Base-by-base conservation (phyloP, 2,329 filamentous ascomycete species). In the Paraphoma sp. region DNA sequence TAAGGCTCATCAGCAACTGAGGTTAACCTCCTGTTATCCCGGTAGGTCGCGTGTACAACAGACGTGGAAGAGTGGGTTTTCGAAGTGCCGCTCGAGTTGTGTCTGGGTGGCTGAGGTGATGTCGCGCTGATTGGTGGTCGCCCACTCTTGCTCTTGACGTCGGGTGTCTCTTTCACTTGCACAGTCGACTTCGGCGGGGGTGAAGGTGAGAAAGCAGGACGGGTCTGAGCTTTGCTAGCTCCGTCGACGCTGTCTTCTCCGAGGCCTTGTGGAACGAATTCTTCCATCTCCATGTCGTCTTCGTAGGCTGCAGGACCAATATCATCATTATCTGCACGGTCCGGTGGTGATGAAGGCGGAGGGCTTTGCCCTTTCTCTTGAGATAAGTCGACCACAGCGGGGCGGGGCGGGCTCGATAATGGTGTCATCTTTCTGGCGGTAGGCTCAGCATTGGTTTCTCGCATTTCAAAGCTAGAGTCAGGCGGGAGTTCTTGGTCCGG, bases 161-260 rank as follows among this genome's bases (percentile, higher is more conserved):
- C 59, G 2, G 71, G 72, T 1, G 73, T 76, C 45, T 75, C 70
- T 36, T 69, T 65, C 0, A 75, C 72, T 17, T 69, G 70, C 1
- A 75, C 60, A 17, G 64, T 45, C 6, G 64, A 51, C 4, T 49
- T 53, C 18, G 51, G 42, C 0, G 29, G 53, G 6, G 52, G 18
- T 17, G 51, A 43, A 8, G 3, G 42, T 33, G 33, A 33, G 16
- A n/a, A 17, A 16, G 33, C 18, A n/a, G 14, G 43, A 1, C 16
- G 43, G 1, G 28, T 11, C n/a, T 18, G 44, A 2, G 40, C 28
- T 18, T 31, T 8, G 8, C 14, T 6, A 8, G 38, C 33, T 14
- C 31, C 43, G 28, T 53, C 43, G n/a, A 48, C 33, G 31, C 53
- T 28, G 23, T 69, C 67, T 23, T 72, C 67, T 1, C 67, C 71